Conservation (phyloP, 306 rosid genomes). For the Alnus rubra region DNA sequence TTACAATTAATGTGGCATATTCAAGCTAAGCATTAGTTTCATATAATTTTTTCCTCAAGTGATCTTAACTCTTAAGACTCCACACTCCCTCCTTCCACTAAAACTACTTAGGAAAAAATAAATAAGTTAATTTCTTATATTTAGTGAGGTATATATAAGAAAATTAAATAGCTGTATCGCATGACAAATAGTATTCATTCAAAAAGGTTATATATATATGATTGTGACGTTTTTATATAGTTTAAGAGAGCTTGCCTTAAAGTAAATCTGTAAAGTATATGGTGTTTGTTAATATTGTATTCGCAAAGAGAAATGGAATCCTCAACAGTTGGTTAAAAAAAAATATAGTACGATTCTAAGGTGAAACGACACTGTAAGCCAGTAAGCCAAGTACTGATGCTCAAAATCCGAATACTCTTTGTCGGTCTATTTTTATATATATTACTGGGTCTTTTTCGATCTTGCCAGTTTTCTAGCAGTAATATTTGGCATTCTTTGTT, state of each 20-base stretch:
- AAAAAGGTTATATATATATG: neutral
- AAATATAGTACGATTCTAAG: neutral
- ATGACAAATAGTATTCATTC: neutral
- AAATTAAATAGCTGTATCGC: neutral
- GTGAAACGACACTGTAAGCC: neutral
- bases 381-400: slow-evolving; percentile 23
- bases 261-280: neutral
- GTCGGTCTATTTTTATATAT: slow-evolving; percentile 30
- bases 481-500: no score
- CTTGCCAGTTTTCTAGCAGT: no score
- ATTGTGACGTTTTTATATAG: neutral
- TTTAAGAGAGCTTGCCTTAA: neutral
- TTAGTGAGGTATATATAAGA: neutral
- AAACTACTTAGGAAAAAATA: neutral
- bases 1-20: no score
- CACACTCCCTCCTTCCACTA: no score
- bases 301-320: neutral
- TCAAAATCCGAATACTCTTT: slow-evolving; percentile 26
- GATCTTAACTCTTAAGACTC: no score
- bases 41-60: no score
- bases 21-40: no score
- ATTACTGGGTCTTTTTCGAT: no score
- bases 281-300: neutral
- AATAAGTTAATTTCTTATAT: neutral
- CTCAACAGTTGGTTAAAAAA: neutral